phyloP scores from a whole-genome alignment of 495 filamentous ascomycete genomes.

The Talaromyces liani region DNA sequence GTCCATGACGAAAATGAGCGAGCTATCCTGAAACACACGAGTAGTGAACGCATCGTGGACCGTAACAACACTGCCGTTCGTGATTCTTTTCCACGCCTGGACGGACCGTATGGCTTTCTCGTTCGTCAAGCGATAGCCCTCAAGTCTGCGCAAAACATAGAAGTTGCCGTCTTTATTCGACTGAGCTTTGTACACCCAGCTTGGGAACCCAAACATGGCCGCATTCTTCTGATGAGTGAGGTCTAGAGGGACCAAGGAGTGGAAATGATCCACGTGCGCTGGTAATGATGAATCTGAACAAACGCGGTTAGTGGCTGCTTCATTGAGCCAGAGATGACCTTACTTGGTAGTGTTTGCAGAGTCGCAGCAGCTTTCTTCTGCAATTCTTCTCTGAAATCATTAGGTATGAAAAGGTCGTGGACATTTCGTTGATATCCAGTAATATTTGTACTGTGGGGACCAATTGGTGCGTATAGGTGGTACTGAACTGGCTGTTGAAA shows the following conservation, averaged over 20 bases:
- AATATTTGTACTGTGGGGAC: slow-evolving; percentile 71
- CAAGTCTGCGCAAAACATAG: slow-evolving; percentile 78
- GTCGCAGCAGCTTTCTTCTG: slow-evolving; percentile 84
- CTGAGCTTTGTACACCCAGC: slow-evolving; percentile 94
- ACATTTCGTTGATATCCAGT: slow-evolving; percentile 74
- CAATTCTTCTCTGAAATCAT: slow-evolving; percentile 75
- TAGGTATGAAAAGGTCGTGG: slow-evolving; percentile 86
- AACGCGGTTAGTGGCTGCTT: slow-evolving; percentile 10
- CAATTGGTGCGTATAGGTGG: slow-evolving; percentile 84
- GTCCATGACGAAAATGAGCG: slow-evolving; percentile 87
- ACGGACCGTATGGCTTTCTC: slow-evolving; percentile 79
- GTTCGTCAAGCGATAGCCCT: slow-evolving; percentile 79
- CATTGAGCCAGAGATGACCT: neutral
- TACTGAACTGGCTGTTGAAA: slow-evolving; percentile 76
- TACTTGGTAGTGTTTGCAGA: slow-evolving; percentile 77
- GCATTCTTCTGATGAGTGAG: slow-evolving; percentile 68
- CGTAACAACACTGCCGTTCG: slow-evolving; percentile 74
- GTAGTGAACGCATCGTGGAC: slow-evolving; percentile 92
- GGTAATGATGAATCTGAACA: slow-evolving; percentile 60
- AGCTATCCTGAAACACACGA: slow-evolving; percentile 85
- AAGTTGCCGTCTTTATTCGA: slow-evolving; percentile 77
- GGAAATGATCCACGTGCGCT: slow-evolving; percentile 70
- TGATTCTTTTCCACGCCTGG: slow-evolving; percentile 85
- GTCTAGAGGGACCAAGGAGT: slow-evolving; percentile 87
- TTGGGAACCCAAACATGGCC: slow-evolving; percentile 72